A percentile compares a stretch with the other conserved stretches of the same genome.
Conservation (phyloP, 495 filamentous ascomycete genomes). For the Oleoguttula mirabilis region DNA sequence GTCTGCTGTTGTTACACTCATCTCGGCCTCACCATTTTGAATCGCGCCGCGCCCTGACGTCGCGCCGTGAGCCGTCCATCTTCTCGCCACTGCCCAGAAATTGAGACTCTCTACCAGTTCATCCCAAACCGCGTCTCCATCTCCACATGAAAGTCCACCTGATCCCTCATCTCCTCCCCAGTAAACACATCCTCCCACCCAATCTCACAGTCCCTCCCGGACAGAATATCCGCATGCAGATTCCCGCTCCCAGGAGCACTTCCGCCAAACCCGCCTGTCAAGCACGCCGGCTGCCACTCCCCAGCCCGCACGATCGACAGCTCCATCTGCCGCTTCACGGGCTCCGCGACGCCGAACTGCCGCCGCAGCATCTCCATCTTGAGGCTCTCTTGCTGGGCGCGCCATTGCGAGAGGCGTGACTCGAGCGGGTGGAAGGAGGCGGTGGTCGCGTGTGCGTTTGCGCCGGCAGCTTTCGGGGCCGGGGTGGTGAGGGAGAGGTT, state of each 20-base stretch:
- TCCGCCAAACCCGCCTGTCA: constrained; percentile 26
- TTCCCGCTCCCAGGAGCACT: constrained; percentile 18
- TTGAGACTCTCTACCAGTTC: constrained; percentile 45
- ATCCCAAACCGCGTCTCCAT: constrained; percentile 82
- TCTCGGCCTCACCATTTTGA: too few species aligned
- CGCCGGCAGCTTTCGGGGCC: constrained; percentile 28
- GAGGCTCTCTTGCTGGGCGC: constrained; percentile 66
- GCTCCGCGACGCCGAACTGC: constrained; percentile 85
- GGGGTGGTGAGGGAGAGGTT: constrained; percentile 47
- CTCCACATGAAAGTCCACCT: constrained; percentile 71
- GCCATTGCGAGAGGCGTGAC: constrained; percentile 72
- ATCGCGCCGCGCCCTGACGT: too few species aligned
- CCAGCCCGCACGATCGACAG: constrained; percentile 62
- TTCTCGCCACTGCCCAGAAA: too few species aligned
- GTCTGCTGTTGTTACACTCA: too few species aligned
- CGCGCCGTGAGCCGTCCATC: too few species aligned
- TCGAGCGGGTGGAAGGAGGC: constrained; percentile 78
- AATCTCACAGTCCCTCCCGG: constrained; percentile 60
- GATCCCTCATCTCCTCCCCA: constrained; percentile 39
- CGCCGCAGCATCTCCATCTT: constrained; percentile 81
- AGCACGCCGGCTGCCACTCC: constrained; percentile 37
- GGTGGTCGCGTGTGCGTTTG: constrained; percentile 26
- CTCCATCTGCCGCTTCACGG: constrained; percentile 89
- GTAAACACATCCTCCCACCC: constrained; percentile 88
- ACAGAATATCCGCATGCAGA: constrained; percentile 59